These are phyloP conservation scores for Delphinella strobiligena DNA, from an alignment of 2,329 filamentous ascomycete species.

Conservation along the genomic window DNA sequence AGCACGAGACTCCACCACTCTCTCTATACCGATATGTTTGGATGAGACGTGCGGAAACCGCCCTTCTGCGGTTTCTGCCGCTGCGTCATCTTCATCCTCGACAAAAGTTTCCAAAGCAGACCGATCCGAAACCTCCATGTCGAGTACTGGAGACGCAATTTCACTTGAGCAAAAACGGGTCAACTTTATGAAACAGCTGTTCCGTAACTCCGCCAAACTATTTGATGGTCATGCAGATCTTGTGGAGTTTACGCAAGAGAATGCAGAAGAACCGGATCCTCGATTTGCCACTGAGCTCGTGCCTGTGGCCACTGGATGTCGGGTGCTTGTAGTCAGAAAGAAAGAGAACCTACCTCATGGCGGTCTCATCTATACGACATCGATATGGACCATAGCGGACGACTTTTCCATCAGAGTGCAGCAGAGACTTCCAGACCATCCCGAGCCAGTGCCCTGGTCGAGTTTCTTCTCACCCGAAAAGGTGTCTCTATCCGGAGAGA, in stretches of 20 bases:
- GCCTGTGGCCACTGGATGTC: conserved; percentile 24
- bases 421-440: conserved; percentile 28
- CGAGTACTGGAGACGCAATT: no score
- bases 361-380: conserved; percentile 27
- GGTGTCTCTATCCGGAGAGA: conserved; percentile 27
- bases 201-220: conserved; percentile 31
- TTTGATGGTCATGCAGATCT: conserved; percentile 30
- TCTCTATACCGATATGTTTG: no score
- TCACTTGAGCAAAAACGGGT: conserved; percentile 3
- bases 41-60: no score
- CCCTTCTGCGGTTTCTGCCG: background rate
- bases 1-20: background rate
- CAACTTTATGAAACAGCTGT: conserved; percentile 28
- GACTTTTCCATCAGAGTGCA: conserved; percentile 31
- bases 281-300: conserved; percentile 29
- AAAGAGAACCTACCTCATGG: conserved; percentile 25
- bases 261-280: conserved; percentile 22
- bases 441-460: conserved; percentile 32
- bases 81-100: background rate
- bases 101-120: background rate
- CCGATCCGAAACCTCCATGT: no score
- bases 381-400: conserved; percentile 33
- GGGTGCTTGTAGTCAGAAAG: conserved; percentile 32
- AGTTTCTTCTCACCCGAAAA: conserved; percentile 34
- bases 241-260: conserved; percentile 29